phyloP scores from a whole-genome alignment of 1,284 basidiomycete genomes.

The Anthracocystis walkeri region DNA sequence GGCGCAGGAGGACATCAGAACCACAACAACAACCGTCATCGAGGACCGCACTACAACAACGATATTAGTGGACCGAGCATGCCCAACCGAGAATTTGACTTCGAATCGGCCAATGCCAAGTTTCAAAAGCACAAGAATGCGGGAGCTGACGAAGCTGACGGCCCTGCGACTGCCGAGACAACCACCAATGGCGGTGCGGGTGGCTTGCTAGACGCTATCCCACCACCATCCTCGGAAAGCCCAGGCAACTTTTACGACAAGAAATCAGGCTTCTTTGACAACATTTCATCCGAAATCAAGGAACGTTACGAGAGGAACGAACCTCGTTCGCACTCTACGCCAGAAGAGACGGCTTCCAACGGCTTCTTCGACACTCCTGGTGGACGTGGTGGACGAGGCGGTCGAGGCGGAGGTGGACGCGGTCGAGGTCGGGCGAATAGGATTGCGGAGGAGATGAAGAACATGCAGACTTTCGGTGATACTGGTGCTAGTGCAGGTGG shows the following conservation, averaged over 20 bases:
- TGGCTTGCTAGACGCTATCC: slow-evolving; percentile 59
- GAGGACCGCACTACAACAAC: background rate
- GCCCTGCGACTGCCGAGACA: background rate
- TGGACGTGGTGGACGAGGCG: slow-evolving; percentile 25
- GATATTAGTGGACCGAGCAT: slow-evolving; percentile 39
- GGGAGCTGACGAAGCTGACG: slow-evolving; percentile 1
- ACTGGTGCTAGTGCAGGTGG: slow-evolving; percentile 27
- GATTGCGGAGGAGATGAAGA: slow-evolving; percentile 63
- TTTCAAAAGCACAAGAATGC: slow-evolving; percentile 58
- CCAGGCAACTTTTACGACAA: slow-evolving; percentile 65
- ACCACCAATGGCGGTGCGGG: slow-evolving; percentile 7
- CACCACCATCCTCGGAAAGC: slow-evolving; percentile 43
- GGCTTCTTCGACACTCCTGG: slow-evolving; percentile 34
- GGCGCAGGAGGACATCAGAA: slow-evolving; percentile 8
- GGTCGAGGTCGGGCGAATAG: slow-evolving; percentile 52
- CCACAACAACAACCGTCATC: slow-evolving; percentile 5
- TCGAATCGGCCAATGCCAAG: slow-evolving; percentile 66
- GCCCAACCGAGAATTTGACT: slow-evolving; percentile 64
- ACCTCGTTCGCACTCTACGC: background rate
- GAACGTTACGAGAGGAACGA: slow-evolving; percentile 58
- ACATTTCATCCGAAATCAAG: slow-evolving; percentile 65
- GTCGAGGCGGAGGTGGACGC: slow-evolving; percentile 41
- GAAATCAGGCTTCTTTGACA: slow-evolving; percentile 66
- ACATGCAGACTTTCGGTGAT: slow-evolving; percentile 67
- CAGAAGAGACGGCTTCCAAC: background rate